Conservation (phyloP, 1,139 yeast species). For the Pichiaceae sp. region DNA sequence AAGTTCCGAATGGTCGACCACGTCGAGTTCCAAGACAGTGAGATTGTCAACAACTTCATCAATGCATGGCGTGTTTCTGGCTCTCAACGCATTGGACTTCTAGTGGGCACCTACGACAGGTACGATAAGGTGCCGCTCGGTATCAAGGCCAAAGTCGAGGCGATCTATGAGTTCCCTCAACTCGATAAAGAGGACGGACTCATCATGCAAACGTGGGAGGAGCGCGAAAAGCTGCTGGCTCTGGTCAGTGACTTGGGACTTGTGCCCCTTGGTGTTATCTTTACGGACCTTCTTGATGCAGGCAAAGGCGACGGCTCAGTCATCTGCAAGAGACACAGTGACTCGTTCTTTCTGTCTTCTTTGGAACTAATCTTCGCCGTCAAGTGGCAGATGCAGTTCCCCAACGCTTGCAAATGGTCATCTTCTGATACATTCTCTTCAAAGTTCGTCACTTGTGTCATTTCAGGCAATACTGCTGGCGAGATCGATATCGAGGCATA, state of each 20-base stretch:
- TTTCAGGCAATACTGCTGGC: conserved; percentile 77
- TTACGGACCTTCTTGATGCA: conserved; percentile 84
- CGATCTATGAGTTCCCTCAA: conserved; percentile 91
- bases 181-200: conserved; percentile 80
- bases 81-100: conserved; percentile 73
- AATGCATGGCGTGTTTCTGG: conserved; percentile 91
- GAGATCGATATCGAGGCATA: conserved; percentile 88
- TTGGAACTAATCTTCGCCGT: conserved; percentile 86
- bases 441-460: conserved; percentile 86
- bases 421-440: conserved; percentile 69
- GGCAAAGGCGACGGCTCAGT: conserved; percentile 86
- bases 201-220: conserved; percentile 55
- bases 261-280: conserved; percentile 70
- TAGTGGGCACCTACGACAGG: conserved; percentile 73
- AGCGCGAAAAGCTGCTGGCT: conserved; percentile 43
- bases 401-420: conserved; percentile 62
- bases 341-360: conserved; percentile 81
- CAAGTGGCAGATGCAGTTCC: conserved; percentile 56
- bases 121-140: conserved; percentile 88
- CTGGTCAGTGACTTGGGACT: conserved; percentile 60
- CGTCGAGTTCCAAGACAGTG: conserved; percentile 76
- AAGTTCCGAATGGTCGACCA: conserved; percentile 94
- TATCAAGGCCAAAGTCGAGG: conserved; percentile 87
- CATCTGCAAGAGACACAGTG: conserved; percentile 85
- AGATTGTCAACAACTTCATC: conserved; percentile 70